Percentiles rank a stretch among this genome's conserved stretches.
These are phyloP conservation scores for Rubia tinctorum DNA, from an alignment of 305 asterid species.

Conservation along the genomic window DNA sequence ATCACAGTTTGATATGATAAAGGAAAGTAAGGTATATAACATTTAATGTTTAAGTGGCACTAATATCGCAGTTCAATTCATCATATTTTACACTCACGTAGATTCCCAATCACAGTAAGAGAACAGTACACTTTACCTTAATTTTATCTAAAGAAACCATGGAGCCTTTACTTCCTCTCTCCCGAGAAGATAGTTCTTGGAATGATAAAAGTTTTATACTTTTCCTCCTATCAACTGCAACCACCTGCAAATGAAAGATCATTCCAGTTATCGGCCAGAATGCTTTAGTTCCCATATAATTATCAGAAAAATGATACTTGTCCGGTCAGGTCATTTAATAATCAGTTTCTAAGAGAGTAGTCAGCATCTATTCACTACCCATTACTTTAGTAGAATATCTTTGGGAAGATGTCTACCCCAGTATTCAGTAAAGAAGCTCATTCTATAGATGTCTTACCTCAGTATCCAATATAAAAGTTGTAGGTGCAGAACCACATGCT, in stretches of 20 bases:
- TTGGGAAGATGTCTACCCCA: conserved; percentile 49
- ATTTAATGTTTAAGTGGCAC: neutral
- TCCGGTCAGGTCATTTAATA: neutral
- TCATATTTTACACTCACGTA: neutral
- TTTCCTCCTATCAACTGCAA: conserved; percentile 76
- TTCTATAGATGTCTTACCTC: conserved; percentile 49
- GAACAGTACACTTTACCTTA: conserved; percentile 44
- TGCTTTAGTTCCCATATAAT: neutral
- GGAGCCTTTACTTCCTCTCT: conserved; percentile 86
- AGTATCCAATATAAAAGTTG: conserved; percentile 74
- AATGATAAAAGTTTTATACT: conserved; percentile 76
- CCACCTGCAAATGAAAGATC: conserved; percentile 53
- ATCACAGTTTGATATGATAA: neutral
- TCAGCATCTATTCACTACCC: neutral
- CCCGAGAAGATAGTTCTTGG: conserved; percentile 92
- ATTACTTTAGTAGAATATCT: neutral
- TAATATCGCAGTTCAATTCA: neutral
- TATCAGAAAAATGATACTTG: neutral
- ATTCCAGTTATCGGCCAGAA: neutral
- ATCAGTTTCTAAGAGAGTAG: neutral
- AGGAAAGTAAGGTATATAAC: neutral
- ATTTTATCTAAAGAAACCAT: conserved; percentile 59
- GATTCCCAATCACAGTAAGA: neutral
- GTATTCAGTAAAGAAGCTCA: conserved; percentile 74
- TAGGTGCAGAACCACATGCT: conserved; percentile 38